phyloP scores from a whole-genome alignment of 495 filamentous ascomycete genomes.

The Clohesyomyces aquaticus region DNA sequence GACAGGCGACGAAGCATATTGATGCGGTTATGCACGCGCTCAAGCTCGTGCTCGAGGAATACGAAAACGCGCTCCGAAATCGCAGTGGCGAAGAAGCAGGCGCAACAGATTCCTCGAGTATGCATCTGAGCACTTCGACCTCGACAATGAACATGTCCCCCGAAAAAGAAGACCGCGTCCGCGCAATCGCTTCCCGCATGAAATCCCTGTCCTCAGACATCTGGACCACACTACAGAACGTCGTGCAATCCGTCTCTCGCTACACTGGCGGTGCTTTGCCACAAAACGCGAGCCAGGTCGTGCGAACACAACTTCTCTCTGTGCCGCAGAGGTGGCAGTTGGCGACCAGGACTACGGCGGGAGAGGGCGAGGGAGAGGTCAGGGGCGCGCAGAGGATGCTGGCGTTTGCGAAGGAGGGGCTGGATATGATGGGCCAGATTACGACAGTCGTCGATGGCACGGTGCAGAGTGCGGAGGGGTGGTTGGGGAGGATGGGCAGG shows the following conservation, averaged over 20 bases:
- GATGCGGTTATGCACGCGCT: constrained; percentile 69
- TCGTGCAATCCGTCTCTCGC: constrained; percentile 76
- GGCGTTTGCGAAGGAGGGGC: constrained; percentile 80
- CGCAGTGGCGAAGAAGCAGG: constrained; percentile 28
- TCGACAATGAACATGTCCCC: no score
- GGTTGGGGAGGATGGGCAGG: constrained; percentile 75
- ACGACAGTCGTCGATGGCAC: constrained; percentile 80
- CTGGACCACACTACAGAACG: constrained; percentile 71
- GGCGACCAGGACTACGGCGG: constrained; percentile 48
- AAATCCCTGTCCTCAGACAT: constrained; percentile 72
- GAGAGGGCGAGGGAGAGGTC: constrained; percentile 53
- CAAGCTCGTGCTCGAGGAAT: constrained; percentile 72
- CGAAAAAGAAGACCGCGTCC: constrained; percentile 47
- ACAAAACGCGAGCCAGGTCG: constrained; percentile 76
- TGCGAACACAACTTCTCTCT: constrained; percentile 76
- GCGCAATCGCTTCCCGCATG: constrained; percentile 62
- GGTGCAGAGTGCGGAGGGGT: constrained; percentile 80
- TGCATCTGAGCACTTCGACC: constrained; percentile 11
- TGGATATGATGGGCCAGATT: constrained; percentile 89
- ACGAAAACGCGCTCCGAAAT: constrained; percentile 54
- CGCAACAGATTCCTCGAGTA: neutral
- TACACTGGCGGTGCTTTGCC: constrained; percentile 85
- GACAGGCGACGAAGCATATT: constrained; percentile 75
- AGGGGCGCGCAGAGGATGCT: constrained; percentile 69
- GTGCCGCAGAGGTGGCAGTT: constrained; percentile 75